Conservation (phyloP, 768 basidiomycete genomes). For the Lanmaoa rubissima region DNA sequence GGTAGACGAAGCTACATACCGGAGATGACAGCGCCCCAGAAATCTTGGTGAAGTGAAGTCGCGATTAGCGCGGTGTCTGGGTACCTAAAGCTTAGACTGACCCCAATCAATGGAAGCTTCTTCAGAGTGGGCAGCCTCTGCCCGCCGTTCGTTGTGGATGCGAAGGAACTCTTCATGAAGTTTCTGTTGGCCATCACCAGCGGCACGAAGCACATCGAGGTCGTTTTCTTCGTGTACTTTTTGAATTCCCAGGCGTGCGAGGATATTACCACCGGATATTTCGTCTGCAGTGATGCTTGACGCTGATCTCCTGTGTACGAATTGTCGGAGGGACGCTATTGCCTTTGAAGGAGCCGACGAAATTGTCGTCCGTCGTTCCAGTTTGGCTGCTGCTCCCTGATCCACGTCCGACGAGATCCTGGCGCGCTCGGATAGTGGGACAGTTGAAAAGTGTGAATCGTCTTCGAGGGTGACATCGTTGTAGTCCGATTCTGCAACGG, state of each 20-base stretch:
- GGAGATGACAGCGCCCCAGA: conserved; percentile 94
- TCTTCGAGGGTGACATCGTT: conserved; percentile 56
- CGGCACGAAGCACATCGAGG: conserved; percentile 40
- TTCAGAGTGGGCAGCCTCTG: conserved; percentile 36
- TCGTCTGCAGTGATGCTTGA: conserved; percentile 53
- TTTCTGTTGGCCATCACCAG: conserved; percentile 64
- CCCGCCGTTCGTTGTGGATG: conserved; percentile 55
- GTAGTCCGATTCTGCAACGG: conserved; percentile 58
- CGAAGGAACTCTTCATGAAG: conserved; percentile 76
- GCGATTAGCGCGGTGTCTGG: conserved; percentile 3
- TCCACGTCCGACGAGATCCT: conserved; percentile 33
- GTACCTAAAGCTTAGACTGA: conserved; percentile 32
- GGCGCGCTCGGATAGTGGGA: conserved; percentile 40
- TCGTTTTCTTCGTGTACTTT: conserved; percentile 40
- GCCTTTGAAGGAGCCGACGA: conserved; percentile 23
- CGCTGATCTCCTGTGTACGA: conserved; percentile 58
- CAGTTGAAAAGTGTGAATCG: conserved; percentile 50
- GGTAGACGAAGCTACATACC: conserved; percentile 41
- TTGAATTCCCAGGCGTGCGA: conserved; percentile 52
- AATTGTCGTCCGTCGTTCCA: conserved; percentile 32
- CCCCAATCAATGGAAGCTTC: conserved; percentile 73
- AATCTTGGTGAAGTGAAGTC: conserved; percentile 48
- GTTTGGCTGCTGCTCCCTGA: conserved; percentile 17
- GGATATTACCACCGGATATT: conserved; percentile 45
- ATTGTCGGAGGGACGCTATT: conserved; percentile 23